Conservation (phyloP, 2,329 filamentous ascomycete genomes). For the Hypoxylon sp. region DNA sequence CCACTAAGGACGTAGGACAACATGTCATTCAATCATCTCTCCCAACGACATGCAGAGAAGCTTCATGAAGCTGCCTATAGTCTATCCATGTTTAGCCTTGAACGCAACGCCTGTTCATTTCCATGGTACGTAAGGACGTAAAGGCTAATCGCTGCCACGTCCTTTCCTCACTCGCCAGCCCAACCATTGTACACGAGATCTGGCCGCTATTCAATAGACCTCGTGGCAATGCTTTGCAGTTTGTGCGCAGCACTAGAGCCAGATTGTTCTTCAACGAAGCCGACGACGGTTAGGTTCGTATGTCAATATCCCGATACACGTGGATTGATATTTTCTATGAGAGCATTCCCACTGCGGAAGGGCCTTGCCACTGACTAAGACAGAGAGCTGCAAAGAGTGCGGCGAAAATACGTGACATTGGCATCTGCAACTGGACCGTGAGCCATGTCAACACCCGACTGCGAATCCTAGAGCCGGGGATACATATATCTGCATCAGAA, state of each 20-base stretch:
- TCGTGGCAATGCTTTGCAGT: conserved; percentile 15
- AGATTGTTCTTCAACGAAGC: conserved; percentile 14
- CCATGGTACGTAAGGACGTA: conserved; percentile 28
- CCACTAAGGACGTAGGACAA: conserved; percentile 23
- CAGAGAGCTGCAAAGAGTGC: conserved; percentile 23
- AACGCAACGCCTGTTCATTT: conserved; percentile 24
- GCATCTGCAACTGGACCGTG: conserved; percentile 20
- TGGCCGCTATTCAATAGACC: conserved; percentile 28
- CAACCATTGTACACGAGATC: conserved; percentile 30
- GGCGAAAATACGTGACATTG: conserved; percentile 10
- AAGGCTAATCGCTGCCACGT: conserved; percentile 25
- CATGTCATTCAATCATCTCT: conserved; percentile 20
- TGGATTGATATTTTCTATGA: conserved; percentile 23
- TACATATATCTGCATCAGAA: conserved; percentile 26
- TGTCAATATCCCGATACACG: conserved; percentile 27
- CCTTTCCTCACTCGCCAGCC: conserved; percentile 24
- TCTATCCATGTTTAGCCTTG: conserved; percentile 21
- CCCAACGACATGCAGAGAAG: conserved; percentile 14
- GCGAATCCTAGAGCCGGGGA: conserved; percentile 20
- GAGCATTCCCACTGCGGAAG: conserved; percentile 16
- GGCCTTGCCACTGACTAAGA: conserved; percentile 14
- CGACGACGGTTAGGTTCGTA: conserved; percentile 6
- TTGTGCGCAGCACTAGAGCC: conserved; percentile 14
- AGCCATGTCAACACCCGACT: conserved; percentile 22
- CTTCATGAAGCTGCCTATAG: conserved; percentile 26